Evolutionary conservation across 345 rosid genomes (phyloP), one percentile per base, ranked within the genome.

Genomic region (Erodium maritimum): DNA sequence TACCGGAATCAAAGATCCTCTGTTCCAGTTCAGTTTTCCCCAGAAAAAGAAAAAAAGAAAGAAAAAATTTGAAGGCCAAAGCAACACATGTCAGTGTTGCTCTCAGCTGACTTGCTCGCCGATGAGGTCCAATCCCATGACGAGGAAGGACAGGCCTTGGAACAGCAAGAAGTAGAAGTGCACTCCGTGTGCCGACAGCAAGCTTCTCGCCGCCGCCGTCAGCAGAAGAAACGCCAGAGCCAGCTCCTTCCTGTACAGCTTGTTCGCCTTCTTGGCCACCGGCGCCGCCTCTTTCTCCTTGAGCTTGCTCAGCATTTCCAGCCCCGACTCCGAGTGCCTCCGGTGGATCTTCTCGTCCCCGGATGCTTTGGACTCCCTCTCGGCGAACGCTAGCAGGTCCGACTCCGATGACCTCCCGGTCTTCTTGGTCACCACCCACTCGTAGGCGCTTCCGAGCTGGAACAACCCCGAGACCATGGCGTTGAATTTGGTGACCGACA

Each of bases 401-500:
- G 95, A 85, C 51, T 90, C 97, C 0, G 97, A 90, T 55, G 97
- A 78, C 69, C 95, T 73, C 4, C 97, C 97, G 0, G 90, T 84
- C 62, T 90, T 90, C 72, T 90, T 87, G 5, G 97, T 87, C 52
- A 90, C 97, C 2, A 85, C 87, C 95, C 90, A 87, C 56, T 90
- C 95, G 5, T 90, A 87, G 14, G 97, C 91, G 23, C 90, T 82
- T 50, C 97, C 97, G 0, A 90, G 87, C 80, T 86, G 95, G 56
- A 90, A 90, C 16, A 90, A 65, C 51, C 97, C 97, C 0, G 97
- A 90, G 19, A 90, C 67, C 97, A 86, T 90, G 68, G 97, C 97
- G 1, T 90, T 86, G 87, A 90, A 90, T 66, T 90, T 90, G 52
- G 95, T 90, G 17, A 86, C 93, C 0, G 97, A 90, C 97, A 90